Base-by-base conservation (phyloP, 768 basidiomycete species). In the Lactifluus hygrophoroides region DNA sequence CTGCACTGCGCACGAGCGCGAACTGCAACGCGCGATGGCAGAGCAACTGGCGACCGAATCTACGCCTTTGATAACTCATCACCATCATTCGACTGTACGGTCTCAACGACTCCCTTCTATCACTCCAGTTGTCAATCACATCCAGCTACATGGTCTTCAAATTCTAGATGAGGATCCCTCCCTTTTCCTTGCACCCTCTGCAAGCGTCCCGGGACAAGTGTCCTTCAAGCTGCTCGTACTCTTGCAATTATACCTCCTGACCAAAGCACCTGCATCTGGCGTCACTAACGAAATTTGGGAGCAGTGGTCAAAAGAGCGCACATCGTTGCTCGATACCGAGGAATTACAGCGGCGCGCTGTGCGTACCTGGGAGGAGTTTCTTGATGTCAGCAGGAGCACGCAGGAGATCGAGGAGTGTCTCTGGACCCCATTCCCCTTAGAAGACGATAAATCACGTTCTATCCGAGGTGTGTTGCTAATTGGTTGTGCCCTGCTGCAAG, bases 381-480 rank as follows among this genome's bases (percentile, higher is more conserved):
- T 83, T 10, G 61, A 67, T 16, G 73, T 71, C 19, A 72, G 74
- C 51, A 74, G 75, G 17, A 71, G 68, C 23, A 60, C 71, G 9
- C 66, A 64, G 23, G 77, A 82, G 53, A 70, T 84, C 17, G 73
- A 80, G 50, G 71, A 72, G 5, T 70, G 77, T 14, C 66, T 84
- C 27, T 84, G 82, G 82, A 69, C 71, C 5, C 56, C 66, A 10
- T 81, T 80, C 57, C 71, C 71, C 3, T 55, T 72, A 27, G 68
- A 72, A 46, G 67, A 72, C 14, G 66, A 61, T 1, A 57, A 54
- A n/a, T 27, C 23, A 3, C 19, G 25, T 17, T 60, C 56, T 9
- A 45, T 67, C 11, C 61, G 68, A 66, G 66, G 70, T 71, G 46
- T 16, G 68, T 56, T 11, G 1, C 6, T n/a, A 16, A 13, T 40